Evolutionary conservation across 352 stramenopile genomes (phyloP), one percentile per base, ranked within the genome.

Genomic region (Pythium phragmitis): DNA sequence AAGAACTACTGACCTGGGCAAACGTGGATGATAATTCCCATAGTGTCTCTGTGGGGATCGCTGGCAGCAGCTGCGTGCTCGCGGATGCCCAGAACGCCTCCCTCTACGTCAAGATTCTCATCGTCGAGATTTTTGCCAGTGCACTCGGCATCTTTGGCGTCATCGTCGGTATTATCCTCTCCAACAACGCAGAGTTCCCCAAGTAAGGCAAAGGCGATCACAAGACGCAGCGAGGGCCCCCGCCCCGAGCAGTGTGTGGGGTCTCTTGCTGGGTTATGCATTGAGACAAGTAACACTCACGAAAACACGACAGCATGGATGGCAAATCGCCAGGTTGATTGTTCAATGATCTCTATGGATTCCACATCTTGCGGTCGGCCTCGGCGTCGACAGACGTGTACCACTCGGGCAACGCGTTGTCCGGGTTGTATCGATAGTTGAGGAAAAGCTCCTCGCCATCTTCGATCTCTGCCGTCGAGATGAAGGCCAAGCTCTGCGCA

Each of bases 71-170:
- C 61, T 99, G 97, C 87, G 97, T 98, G 51, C 87, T 99, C 43
- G 97, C 95, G 16, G 98, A 99, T 88, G 98, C 97, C 42, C 97
- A 99, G 79, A 97, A 99, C 80, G 83, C 92, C 26, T 88, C 84
- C 48, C 79, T 99, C 26, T 99, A 99, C 80, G 97, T 99, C 47
- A 99, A 99, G 79, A 99, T 99, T 80, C 84, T 99, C 60, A 98
- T 99, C 80, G 93, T 99, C n/a, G 96, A 99, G 84, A 99, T 99
- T 94, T 99, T 99, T 74, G 97, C 96, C 43, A 98, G 91, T 68
- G 98, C 98, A 23, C 80, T 99, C 53, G 98, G 97, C 52, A 99
- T 99, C 69, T 99, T 99, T 67, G 98, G 97, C 49, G 96, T 99
- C 57, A 99, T 99, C 73, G 96, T 99, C 34, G 94, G 94, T 62